Conservation (phyloP, 1,139 yeast genomes). For the Sugiyamaella pinicola region DNA sequence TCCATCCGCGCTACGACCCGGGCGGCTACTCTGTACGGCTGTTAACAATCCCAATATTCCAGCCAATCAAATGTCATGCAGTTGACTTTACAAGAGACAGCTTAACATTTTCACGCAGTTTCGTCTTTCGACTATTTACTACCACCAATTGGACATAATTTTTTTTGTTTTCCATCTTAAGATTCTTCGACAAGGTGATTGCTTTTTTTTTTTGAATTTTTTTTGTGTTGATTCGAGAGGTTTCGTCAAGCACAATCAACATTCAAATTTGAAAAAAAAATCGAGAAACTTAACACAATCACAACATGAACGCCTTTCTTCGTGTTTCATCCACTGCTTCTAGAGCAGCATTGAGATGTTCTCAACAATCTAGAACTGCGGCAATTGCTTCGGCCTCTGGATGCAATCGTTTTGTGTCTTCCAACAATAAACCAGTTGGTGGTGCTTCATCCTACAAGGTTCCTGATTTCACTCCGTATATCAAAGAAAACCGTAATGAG, state of each 20-base stretch:
- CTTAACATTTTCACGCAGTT: slow-evolving; percentile 7
- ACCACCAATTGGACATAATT: slow-evolving; percentile 10
- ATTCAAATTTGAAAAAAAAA: neutral
- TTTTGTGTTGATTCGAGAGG: neutral
- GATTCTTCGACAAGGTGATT: neutral
- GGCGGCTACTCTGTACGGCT: slow-evolving; percentile 9
- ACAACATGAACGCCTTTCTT: slow-evolving; percentile 9
- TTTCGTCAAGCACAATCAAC: neutral
- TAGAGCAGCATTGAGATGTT: slow-evolving; percentile 10
- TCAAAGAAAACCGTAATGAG: slow-evolving; percentile 68
- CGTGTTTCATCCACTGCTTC: slow-evolving; percentile 14
- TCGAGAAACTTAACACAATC: neutral
- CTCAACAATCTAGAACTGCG: slow-evolving; percentile 1
- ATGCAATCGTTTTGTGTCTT: slow-evolving; percentile 21
- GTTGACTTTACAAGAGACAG: slow-evolving; percentile 6
- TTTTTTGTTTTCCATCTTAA: slow-evolving; percentile 3
- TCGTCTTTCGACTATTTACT: neutral
- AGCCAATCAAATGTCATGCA: slow-evolving; percentile 10
- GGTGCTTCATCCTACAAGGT: slow-evolving; percentile 80
- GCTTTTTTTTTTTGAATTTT: neutral
- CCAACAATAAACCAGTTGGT: slow-evolving; percentile 42
- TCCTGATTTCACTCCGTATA: slow-evolving; percentile 85
- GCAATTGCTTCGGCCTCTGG: slow-evolving; percentile 9
- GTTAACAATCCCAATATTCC: neutral
- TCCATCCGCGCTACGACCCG: neutral